Conservation (phyloP, 1,139 yeast species). For the Nematodospora anomalae region DNA sequence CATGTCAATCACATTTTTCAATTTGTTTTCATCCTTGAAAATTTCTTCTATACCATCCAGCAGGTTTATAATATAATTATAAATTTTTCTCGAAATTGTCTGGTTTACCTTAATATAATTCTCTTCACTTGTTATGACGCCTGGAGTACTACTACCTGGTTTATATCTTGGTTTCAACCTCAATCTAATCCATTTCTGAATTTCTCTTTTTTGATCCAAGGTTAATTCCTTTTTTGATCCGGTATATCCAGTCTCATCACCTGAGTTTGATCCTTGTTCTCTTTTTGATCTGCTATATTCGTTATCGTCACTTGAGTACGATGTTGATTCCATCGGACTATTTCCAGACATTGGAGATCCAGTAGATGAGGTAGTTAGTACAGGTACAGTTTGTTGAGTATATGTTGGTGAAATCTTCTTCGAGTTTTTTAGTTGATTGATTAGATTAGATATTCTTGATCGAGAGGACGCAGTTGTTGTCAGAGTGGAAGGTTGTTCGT, state of each 20-base stretch:
- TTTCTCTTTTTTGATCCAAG: conserved; percentile 45
- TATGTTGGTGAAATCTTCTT: conserved; percentile 1
- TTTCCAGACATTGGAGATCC: conserved; percentile 12
- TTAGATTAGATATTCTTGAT: conserved; percentile 25
- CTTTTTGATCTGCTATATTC: conserved; percentile 7
- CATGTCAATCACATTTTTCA: conserved; percentile 25
- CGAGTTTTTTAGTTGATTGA: conserved; percentile 26
- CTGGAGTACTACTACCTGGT: conserved; percentile 15
- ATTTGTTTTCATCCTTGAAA: conserved; percentile 18
- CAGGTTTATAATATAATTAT: conserved; percentile 27
- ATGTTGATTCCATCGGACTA: conserved; percentile 15
- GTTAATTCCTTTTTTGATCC: conserved; percentile 24
- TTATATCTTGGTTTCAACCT: conserved; percentile 49
- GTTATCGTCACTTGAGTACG: conserved; percentile 14
- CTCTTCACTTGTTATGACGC: conserved; percentile 23
- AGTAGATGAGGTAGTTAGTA: conserved; percentile 1
- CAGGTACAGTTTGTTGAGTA: neutral
- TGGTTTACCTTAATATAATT: conserved; percentile 39
- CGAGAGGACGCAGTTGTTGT: conserved; percentile 15
- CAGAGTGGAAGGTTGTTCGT: too few species aligned
- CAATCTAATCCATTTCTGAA: conserved; percentile 55
- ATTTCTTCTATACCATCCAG: conserved; percentile 12
- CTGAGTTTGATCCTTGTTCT: neutral
- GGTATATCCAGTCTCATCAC: neutral
- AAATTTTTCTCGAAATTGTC: conserved; percentile 44